phyloP scores from a whole-genome alignment of 345 rosid species.

The Arabis hirsuta region DNA sequence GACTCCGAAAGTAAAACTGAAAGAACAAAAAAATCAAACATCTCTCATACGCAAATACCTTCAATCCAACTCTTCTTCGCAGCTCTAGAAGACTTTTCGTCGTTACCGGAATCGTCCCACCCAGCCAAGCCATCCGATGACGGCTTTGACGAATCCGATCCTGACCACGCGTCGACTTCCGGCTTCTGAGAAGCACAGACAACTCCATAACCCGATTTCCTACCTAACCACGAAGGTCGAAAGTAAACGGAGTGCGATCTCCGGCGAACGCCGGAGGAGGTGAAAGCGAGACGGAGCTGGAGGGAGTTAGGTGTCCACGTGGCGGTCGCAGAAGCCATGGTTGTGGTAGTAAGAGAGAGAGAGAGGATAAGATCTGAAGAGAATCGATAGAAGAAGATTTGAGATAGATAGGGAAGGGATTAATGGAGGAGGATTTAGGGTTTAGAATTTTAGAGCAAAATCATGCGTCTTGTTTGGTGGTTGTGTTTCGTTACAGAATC shows the following conservation, averaged over 20 bases:
- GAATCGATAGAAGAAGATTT: conserved; percentile 9
- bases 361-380: conserved; percentile 31
- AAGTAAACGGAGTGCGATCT: conserved; percentile 37
- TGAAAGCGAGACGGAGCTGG: conserved; percentile 82
- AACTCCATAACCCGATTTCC: conserved; percentile 42
- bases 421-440: conserved; percentile 34
- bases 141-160: conserved; percentile 44
- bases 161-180: conserved; percentile 40
- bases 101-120: conserved; percentile 64
- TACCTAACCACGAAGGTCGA: conserved; percentile 39
- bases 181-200: conserved; percentile 48
- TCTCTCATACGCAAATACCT: conserved; percentile 52
- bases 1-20: conserved; percentile 1
- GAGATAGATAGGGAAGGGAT: neutral
- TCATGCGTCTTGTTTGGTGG: conserved; percentile 1
- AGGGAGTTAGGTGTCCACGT: conserved; percentile 73
- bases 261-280: conserved; percentile 40
- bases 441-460: conserved; percentile 3
- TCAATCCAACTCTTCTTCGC: conserved; percentile 58
- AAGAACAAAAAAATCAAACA: neutral
- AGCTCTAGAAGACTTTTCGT: conserved; percentile 44
- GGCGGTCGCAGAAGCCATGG: conserved; percentile 59
- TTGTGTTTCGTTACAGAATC: conserved; percentile 15
- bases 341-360: neutral
- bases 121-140: conserved; percentile 61